Evolutionary conservation across 2,329 filamentous ascomycete genomes (phyloP), one percentile per base, ranked within the genome.

Genomic region (Berkeleyomyces rouxiae): DNA sequence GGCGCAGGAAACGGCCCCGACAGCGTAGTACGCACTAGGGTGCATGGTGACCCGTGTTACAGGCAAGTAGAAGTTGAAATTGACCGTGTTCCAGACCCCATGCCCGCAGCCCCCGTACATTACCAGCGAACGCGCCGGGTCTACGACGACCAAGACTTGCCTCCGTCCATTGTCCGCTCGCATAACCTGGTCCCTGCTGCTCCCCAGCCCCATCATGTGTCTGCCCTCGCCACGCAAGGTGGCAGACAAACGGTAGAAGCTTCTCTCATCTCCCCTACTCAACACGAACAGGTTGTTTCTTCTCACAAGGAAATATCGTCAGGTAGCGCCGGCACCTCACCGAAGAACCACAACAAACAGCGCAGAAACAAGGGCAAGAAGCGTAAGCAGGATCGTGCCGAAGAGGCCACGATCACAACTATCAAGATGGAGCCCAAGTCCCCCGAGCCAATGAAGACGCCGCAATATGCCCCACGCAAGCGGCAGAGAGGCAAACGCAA

Each of bases 161-260:
- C 81, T 55, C 62, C 86, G 66, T 83, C 84, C 61, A 75, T 91
- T 64, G 78, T 91, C 68, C 83, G 84, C 69, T 85, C 84, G 67
- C 86, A 90, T 70, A 85, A 91, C 68, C 81, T 84, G 59, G 85
- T 84, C 43, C 86, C 86, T 49, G 75, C 86, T 69, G 88, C 88
- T 60, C 87, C 88, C 36, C 87, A 88, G 69, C 87, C 88, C 61
- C 83, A 84, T 58, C 85, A 88, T 69, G 83, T 82, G 66, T 78
- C 86, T 71, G 76, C 79, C 66, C 70, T 85, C 74, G 75, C 80
- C 67, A 60, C 55, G 4, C 55, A 57, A 11, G 39, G 43, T 10
- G 63, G 63, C 33, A 47, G 39, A 16, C 40, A 53, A 13, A 43
- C 33, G n/a, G 63, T 64, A 16, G 63, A 62, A 33, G 58, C 57